These are phyloP conservation scores for Beauveria asiatica DNA, from an alignment of 2,329 filamentous ascomycete species.

Conservation along the genomic window DNA sequence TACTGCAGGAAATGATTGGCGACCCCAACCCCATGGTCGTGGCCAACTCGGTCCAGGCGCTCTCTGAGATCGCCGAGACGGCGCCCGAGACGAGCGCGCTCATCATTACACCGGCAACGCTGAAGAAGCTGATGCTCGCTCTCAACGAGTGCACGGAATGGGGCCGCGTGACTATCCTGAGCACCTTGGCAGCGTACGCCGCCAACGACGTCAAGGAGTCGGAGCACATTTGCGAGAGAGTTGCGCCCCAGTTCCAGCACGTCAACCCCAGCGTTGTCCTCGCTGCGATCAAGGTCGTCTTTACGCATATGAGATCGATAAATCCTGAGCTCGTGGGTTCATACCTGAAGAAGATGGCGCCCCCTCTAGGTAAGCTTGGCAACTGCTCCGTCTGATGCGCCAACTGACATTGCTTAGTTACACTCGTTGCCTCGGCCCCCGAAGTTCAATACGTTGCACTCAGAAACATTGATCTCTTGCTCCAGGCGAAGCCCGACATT, in stretches of 20 bases:
- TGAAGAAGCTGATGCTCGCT: constrained; percentile 95
- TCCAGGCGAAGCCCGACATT: constrained; percentile 94
- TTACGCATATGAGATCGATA: constrained; percentile 86
- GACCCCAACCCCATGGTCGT: constrained; percentile 99
- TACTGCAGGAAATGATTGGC: constrained; percentile 87
- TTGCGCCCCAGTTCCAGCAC: constrained; percentile 95
- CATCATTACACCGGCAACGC: constrained; percentile 67
- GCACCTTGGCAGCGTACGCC: constrained; percentile 81
- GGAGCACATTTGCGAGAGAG: constrained; percentile 95
- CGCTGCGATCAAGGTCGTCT: constrained; percentile 96
- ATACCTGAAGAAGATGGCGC: constrained; percentile 98
- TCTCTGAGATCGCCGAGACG: constrained; percentile 84
- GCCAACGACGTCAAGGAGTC: constrained; percentile 87
- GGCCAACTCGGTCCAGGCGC: constrained; percentile 88
- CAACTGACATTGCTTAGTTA: constrained; percentile 49
- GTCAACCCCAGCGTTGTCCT: constrained; percentile 95
- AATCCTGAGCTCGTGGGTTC: constrained; percentile 69
- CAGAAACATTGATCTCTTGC: constrained; percentile 87
- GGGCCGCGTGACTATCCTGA: constrained; percentile 89
- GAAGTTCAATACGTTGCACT: constrained; percentile 98
- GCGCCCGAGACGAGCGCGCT: constrained; percentile 86
- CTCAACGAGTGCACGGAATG: constrained; percentile 98
- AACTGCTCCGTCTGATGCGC: not conserved
- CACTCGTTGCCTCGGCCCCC: constrained; percentile 85
- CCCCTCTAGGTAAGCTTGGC: constrained; percentile 64